phyloP scores from a whole-genome alignment of 192 early-diverging fungal genomes.

The Gigaspora rosea region DNA sequence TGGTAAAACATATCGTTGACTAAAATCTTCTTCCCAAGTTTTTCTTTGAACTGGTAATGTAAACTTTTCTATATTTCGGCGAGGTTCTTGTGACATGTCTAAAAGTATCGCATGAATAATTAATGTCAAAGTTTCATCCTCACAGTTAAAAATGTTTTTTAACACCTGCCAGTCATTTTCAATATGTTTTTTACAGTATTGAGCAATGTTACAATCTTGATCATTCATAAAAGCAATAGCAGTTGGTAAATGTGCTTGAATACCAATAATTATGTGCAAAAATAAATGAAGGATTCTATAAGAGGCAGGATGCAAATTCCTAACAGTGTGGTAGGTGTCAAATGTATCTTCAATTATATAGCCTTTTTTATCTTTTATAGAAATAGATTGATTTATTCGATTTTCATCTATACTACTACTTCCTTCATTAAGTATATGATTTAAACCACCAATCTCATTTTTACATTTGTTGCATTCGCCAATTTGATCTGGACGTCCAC shows the following conservation, averaged over 20 bases:
- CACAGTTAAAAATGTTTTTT: slow-evolving; percentile 25
- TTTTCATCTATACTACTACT: background rate
- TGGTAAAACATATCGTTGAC: slow-evolving; percentile 8
- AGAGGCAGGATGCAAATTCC: slow-evolving; percentile 19
- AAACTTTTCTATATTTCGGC: background rate
- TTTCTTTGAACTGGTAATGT: slow-evolving; percentile 13
- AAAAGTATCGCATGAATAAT: slow-evolving; percentile 28
- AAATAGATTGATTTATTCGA: background rate
- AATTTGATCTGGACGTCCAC: background rate
- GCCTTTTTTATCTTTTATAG: background rate
- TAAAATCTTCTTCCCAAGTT: slow-evolving; percentile 22
- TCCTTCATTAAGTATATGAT: background rate
- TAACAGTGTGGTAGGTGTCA: slow-evolving; percentile 1
- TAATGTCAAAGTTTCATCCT: slow-evolving; percentile 26
- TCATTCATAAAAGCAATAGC: background rate
- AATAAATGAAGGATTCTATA: slow-evolving; percentile 36
- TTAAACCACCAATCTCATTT: slow-evolving; percentile 5
- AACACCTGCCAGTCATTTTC: slow-evolving; percentile 31
- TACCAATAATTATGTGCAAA: slow-evolving; percentile 30
- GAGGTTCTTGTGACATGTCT: background rate
- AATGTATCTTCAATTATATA: slow-evolving; percentile 15
- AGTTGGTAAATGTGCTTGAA: background rate
- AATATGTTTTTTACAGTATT: slow-evolving; percentile 31
- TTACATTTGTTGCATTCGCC: slow-evolving; percentile 23
- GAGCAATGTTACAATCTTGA: background rate